Evolutionary conservation across 371 early-diverging fungal genomes (phyloP).

Genomic region (Phascolomyces articulosus): DNA sequence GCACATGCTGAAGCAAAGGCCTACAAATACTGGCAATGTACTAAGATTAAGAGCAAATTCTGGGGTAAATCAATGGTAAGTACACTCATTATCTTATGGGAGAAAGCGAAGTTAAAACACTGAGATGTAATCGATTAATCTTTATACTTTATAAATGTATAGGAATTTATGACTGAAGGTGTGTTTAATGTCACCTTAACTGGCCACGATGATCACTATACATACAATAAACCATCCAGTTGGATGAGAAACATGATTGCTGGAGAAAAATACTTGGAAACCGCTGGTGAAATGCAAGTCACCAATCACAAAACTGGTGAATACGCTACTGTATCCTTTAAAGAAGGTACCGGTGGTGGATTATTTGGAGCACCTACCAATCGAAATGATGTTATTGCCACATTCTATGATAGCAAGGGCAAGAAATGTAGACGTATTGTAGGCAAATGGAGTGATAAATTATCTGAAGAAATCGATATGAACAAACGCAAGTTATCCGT

Average conservation of each 20-base stretch:
- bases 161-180: conserved; percentile 75
- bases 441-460: conserved; percentile 67
- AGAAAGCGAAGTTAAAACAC: no score
- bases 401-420: conserved; percentile 53
- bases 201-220: conserved; percentile 71
- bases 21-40: conserved; percentile 76
- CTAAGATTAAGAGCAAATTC: conserved; percentile 79
- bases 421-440: conserved; percentile 49
- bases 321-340: conserved; percentile 61
- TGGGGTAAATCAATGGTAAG: conserved; percentile 69
- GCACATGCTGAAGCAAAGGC: conserved; percentile 69
- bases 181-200: conserved; percentile 70
- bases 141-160: background rate
- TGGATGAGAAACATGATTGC: conserved; percentile 85
- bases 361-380: conserved; percentile 60
- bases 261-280: conserved; percentile 78
- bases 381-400: conserved; percentile 71
- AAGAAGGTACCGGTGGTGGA: conserved; percentile 62
- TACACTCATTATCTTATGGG: background rate
- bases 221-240: conserved; percentile 79
- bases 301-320: conserved; percentile 75
- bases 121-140: no score
- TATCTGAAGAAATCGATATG: conserved; percentile 54
- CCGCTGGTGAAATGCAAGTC: conserved; percentile 77
- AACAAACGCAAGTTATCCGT: conserved; percentile 62